Evolutionary conservation across 257 asterid species (phyloP), one percentile per base, ranked within the genome.

Genomic region (Scutellaria barbata): DNA sequence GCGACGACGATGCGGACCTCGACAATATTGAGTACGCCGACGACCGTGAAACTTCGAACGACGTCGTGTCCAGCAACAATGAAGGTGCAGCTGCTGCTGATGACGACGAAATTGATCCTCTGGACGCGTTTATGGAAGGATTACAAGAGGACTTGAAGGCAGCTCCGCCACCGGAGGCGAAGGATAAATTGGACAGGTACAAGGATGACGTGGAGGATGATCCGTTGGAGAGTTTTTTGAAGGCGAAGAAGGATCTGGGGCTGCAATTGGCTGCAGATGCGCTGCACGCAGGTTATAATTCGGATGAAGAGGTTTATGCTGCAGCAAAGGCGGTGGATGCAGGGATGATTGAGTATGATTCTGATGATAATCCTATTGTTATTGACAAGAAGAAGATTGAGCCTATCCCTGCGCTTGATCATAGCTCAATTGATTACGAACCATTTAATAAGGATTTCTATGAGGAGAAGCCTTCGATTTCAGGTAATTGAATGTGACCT

Each of bases 291-390:
- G 99, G 99, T 7, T 94, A 91, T 73, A 89, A 94, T 84, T 94
- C 99, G 4, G 99, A 94, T 1, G 99, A 94, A 80, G 99, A 94
- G 87, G 99, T 94, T 76, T 94, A 94, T 77, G 99, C 99, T 11
- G 97, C 96, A 6, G 99, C 99, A 0, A 94, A 94, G 86, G 99
- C 99, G 5, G 95, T 94, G 77, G 99, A 94, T 70, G 92, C 99
- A 0, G 99, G 99, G 45, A 63, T 88, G 80, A 14, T 94, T 22
- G 97, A 94, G 70, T 94, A 94, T 67, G 99, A 94, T 79, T 86
- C 95, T 1, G 99, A 94, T 71, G 99, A 94, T 76, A 94, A 94
- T 81, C 96, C 96, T 3, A 69, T 94, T 81, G 79, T 94, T 68
- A 47, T 88, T 16, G 99, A 94, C 65, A 94, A 81, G 94, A 91